A percentile compares a stretch with the other conserved stretches of the same genome.
Evolutionary conservation across 495 filamentous ascomycete genomes (phyloP).

Genomic region (Penicillium pancosmium): DNA sequence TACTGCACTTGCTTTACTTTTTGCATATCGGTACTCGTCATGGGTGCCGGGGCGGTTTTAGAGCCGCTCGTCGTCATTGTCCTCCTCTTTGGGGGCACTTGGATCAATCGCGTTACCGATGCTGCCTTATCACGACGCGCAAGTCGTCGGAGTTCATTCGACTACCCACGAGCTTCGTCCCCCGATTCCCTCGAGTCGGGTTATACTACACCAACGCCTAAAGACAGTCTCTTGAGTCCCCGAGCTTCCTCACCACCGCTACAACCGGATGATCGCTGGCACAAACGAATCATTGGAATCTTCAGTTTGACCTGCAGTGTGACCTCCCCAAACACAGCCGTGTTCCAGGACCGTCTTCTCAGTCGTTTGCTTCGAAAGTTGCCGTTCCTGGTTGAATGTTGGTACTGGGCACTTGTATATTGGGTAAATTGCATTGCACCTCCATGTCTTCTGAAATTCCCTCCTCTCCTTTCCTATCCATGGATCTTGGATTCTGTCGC

Average conservation of each 20-base stretch:
- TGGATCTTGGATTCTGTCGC: too few species aligned
- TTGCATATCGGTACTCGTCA: constrained; percentile 21
- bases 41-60: constrained; percentile 55
- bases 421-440: too few species aligned
- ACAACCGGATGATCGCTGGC: constrained; percentile 39
- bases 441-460: background rate
- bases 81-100: constrained; percentile 61
- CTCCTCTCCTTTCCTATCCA: background rate
- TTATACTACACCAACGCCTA: constrained; percentile 28
- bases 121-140: constrained; percentile 13
- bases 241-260: constrained; percentile 34
- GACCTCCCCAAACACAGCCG: constrained; percentile 56
- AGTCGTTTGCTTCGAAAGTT: constrained; percentile 65
- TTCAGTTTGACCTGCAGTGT: constrained; percentile 37
- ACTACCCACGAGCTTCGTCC: constrained; percentile 28
- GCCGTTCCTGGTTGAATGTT: constrained; percentile 78
- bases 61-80: constrained; percentile 58
- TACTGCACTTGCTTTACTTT: background rate
- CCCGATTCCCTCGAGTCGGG: constrained; percentile 38
- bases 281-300: constrained; percentile 44
- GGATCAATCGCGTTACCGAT: constrained; percentile 53
- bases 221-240: constrained; percentile 34
- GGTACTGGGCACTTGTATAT: constrained; percentile 77
- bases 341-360: constrained; percentile 55
- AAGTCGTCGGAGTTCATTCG: constrained; percentile 26